phyloP scores from a whole-genome alignment of 148 eudicot genomes.

The Rhododendron ovatum region DNA sequence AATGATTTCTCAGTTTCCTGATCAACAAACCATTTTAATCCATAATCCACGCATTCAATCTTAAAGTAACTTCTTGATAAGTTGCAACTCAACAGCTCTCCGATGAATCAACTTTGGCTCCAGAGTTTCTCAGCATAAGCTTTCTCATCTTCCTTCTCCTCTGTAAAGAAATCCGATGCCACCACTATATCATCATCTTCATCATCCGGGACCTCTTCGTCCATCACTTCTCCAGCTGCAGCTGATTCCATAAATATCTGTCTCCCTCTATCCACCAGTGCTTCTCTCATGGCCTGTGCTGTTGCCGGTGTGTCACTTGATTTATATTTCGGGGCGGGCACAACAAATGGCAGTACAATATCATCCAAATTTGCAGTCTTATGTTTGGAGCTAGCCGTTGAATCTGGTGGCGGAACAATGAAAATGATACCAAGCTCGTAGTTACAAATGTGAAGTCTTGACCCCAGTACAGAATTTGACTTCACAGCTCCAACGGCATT shows the following conservation, averaged over 20 bases:
- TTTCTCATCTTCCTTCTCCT: conserved; percentile 69
- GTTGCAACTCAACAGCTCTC: conserved; percentile 32
- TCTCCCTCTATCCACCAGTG: conserved; percentile 37
- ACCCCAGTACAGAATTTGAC: conserved; percentile 30
- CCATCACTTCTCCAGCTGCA: conserved; percentile 20
- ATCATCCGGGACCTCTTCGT: conserved; percentile 54
- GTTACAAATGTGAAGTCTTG: conserved; percentile 77
- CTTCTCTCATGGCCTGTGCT: conserved; percentile 59
- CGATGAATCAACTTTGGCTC: conserved; percentile 70
- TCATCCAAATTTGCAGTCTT: conserved; percentile 47
- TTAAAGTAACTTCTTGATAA: neutral
- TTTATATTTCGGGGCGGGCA: conserved; percentile 79
- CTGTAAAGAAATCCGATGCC: conserved; percentile 21
- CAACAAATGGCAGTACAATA: conserved; percentile 61
- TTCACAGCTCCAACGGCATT: conserved; percentile 20
- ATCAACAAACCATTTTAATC: neutral
- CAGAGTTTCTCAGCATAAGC: conserved; percentile 82
- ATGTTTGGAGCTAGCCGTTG: neutral
- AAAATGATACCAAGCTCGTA: conserved; percentile 82
- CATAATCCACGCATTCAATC: neutral
- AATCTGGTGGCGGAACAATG: conserved; percentile 58
- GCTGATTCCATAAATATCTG: conserved; percentile 16
- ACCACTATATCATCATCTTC: conserved; percentile 54
- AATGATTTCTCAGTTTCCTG: neutral
- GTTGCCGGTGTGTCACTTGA: conserved; percentile 49